These are phyloP conservation scores for Eucalyptus melliodora DNA, from an alignment of 345 rosid species.

Conservation along the genomic window DNA sequence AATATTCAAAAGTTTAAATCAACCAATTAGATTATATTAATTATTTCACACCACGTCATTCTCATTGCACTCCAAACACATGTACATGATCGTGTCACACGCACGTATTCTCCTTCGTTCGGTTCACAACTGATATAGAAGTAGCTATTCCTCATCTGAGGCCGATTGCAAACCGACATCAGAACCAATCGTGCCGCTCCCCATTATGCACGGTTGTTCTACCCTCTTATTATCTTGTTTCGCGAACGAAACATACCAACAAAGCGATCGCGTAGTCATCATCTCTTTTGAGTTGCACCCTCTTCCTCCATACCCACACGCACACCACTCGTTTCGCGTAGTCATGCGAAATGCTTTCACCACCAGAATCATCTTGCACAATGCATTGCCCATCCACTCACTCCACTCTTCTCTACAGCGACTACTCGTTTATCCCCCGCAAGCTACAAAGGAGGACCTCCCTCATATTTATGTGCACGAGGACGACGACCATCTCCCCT, in stretches of 20 bases:
- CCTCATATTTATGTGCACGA: neutral
- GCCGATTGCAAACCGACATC: neutral
- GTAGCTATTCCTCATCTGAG: neutral
- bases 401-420: neutral
- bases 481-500: neutral
- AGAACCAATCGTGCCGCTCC: neutral
- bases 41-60: neutral
- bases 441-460: neutral
- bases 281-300: neutral
- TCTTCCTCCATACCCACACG: neutral
- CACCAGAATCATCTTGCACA: neutral
- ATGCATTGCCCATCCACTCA: neutral
- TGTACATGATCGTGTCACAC: neutral
- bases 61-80: neutral
- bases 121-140: neutral
- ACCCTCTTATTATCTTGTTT: neutral
- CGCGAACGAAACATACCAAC: neutral
- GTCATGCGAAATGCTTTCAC: neutral
- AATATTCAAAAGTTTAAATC: neutral
- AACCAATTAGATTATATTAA: neutral
- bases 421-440: neutral
- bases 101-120: neutral
- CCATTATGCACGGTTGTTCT: neutral
- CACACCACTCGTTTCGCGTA: neutral
- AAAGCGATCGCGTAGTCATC: neutral